phyloP scores from a whole-genome alignment of 2,329 filamentous ascomycete species.

The Zasmidium cellare region DNA sequence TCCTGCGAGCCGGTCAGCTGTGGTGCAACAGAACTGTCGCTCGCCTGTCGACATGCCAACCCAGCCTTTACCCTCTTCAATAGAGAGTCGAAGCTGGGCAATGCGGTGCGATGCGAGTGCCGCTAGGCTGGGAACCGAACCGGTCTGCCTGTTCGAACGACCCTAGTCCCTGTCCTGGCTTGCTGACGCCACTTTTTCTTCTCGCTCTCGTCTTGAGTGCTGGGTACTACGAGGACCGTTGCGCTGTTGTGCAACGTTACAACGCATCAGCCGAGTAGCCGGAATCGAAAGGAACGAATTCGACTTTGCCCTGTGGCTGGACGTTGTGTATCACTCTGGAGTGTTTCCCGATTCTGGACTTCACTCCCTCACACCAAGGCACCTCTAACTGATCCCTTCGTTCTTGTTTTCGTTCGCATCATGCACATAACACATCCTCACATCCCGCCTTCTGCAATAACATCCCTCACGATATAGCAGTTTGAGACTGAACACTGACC shows the following conservation, averaged over 20 bases:
- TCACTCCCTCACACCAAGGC: neutral
- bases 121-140: conserved; percentile 4
- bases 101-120: neutral
- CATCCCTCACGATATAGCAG: neutral
- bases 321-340: neutral
- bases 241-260: conserved; percentile 22
- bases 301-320: neutral
- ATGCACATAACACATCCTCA: neutral
- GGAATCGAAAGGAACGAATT: neutral
- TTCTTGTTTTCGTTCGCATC: conserved; percentile 4
- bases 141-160: conserved; percentile 3
- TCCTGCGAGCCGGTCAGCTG: conserved; percentile 7
- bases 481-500: neutral
- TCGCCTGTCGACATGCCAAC: conserved; percentile 23
- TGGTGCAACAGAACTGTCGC: conserved; percentile 26
- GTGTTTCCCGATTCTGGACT: neutral
- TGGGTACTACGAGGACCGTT: neutral
- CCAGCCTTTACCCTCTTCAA: conserved; percentile 4
- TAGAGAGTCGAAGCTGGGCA: conserved; percentile 4
- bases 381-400: no score
- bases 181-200: conserved; percentile 1
- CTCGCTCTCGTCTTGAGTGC: neutral
- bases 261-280: conserved; percentile 16
- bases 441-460: neutral
- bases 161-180: conserved; percentile 7